These are phyloP conservation scores for Exophiala aquamarina DNA, from an alignment of 2,329 filamentous ascomycete species.

Conservation along the genomic window DNA sequence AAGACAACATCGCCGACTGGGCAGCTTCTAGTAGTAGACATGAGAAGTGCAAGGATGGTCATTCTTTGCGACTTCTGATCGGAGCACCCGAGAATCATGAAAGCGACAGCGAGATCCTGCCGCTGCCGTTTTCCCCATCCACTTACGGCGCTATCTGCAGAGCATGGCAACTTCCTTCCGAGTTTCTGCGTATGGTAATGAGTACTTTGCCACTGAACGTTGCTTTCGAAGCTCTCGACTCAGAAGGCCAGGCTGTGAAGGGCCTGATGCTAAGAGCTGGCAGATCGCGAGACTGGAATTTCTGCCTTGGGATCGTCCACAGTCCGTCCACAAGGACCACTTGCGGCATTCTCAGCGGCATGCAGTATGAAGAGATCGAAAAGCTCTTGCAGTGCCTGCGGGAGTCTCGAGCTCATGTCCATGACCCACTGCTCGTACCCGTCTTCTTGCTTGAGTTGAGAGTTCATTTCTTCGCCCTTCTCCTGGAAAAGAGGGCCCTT, in stretches of 20 bases:
- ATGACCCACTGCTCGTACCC: slow-evolving; percentile 14
- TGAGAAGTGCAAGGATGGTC: too few relatives aligned
- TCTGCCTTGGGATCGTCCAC: slow-evolving; percentile 14
- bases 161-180: slow-evolving; percentile 2
- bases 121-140: too few relatives aligned
- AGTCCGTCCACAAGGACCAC: slow-evolving; percentile 3
- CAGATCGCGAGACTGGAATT: slow-evolving; percentile 21
- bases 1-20: too few relatives aligned
- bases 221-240: slow-evolving; percentile 3
- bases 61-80: too few relatives aligned
- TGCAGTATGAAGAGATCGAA: slow-evolving; percentile 13
- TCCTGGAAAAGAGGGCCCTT: slow-evolving; percentile 14
- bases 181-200: slow-evolving; percentile 20
- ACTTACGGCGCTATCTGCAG: too few relatives aligned
- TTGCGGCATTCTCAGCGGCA: slow-evolving; percentile 11
- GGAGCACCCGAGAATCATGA: too few relatives aligned
- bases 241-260: background rate
- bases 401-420: slow-evolving; percentile 3
- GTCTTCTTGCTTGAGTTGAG: slow-evolving; percentile 17
- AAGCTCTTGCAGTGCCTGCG: slow-evolving; percentile 9
- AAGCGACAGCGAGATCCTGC: too few relatives aligned
- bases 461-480: slow-evolving; percentile 18
- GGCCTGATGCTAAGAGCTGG: slow-evolving; percentile 16
- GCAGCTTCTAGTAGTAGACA: too few relatives aligned
- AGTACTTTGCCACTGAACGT: slow-evolving; percentile 14